phyloP scores from a whole-genome alignment of 768 basidiomycete species.

The Lactarius trivialis region DNA sequence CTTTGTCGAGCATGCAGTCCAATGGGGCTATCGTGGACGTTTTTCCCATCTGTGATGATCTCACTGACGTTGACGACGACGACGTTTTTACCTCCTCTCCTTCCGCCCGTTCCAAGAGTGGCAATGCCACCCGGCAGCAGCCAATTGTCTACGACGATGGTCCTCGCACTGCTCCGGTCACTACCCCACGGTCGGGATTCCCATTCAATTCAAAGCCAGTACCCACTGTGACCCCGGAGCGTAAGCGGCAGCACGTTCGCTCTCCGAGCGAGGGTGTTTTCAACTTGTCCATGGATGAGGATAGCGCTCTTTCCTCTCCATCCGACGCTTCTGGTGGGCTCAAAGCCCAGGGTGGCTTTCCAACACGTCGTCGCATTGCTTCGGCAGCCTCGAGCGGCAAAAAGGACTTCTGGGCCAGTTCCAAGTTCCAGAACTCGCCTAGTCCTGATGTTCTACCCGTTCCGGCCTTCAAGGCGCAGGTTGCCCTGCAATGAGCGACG shows the following conservation, averaged over 20 bases:
- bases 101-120: constrained; percentile 38
- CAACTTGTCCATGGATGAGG: constrained; percentile 68
- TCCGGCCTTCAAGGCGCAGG: constrained; percentile 44
- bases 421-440: constrained; percentile 80
- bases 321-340: constrained; percentile 36
- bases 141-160: constrained; percentile 33
- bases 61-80: constrained; percentile 39
- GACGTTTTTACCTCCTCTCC: constrained; percentile 45
- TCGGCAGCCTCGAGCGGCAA: constrained; percentile 13
- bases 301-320: constrained; percentile 34
- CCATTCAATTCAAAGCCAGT: constrained; percentile 35
- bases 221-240: constrained; percentile 36
- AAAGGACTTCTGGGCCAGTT: constrained; percentile 61
- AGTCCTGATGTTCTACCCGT: constrained; percentile 76
- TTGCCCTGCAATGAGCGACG: constrained; percentile 18
- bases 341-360: constrained; percentile 31
- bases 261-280: constrained; percentile 73
- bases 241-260: constrained; percentile 42
- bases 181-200: constrained; percentile 31
- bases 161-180: constrained; percentile 46
- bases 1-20: constrained; percentile 31
- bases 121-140: constrained; percentile 30
- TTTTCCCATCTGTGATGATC: constrained; percentile 73
- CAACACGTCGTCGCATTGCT: constrained; percentile 18
- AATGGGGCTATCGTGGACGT: constrained; percentile 30